These are phyloP conservation scores for Penstemon eatonii DNA, from an alignment of 257 asterid genomes.

Conservation along the genomic window DNA sequence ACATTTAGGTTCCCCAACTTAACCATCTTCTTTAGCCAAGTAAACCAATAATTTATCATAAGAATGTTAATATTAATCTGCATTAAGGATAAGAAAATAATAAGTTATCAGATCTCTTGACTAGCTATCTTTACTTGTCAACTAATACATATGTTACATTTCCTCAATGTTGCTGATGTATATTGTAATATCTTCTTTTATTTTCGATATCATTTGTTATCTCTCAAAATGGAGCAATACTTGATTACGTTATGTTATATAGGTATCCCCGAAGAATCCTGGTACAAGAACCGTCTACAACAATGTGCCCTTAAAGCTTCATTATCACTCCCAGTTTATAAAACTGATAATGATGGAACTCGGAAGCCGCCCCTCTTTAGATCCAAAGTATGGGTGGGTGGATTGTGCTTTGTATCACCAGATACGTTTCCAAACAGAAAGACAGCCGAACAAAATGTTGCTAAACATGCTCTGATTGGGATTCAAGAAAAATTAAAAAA, in stretches of 20 bases:
- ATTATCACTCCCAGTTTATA: no score
- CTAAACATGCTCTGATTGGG: conserved; percentile 42
- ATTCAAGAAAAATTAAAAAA: conserved; percentile 36
- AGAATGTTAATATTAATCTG: not conserved
- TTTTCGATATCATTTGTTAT: not conserved
- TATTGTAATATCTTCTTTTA: not conserved
- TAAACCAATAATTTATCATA: not conserved
- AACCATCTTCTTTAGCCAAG: no score
- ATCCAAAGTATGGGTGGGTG: conserved; percentile 42
- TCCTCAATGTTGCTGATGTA: not conserved
- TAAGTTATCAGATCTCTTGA: not conserved
- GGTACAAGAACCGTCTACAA: conserved; percentile 25
- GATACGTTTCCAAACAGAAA: conserved; percentile 33
- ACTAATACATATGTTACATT: not conserved
- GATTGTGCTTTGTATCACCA: conserved; percentile 34
- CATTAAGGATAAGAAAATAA: no score
- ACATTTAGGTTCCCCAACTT: no score
- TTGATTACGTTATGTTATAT: conserved; percentile 3
- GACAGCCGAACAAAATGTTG: conserved; percentile 58
- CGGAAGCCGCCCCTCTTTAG: no score
- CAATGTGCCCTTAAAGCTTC: not conserved
- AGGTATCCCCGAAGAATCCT: conserved; percentile 19
- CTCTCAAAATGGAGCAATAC: not conserved
- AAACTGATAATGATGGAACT: no score
- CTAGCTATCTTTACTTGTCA: not conserved